phyloP scores from a whole-genome alignment of 805 yeast species.

The Scheffersomyces lignosus region DNA sequence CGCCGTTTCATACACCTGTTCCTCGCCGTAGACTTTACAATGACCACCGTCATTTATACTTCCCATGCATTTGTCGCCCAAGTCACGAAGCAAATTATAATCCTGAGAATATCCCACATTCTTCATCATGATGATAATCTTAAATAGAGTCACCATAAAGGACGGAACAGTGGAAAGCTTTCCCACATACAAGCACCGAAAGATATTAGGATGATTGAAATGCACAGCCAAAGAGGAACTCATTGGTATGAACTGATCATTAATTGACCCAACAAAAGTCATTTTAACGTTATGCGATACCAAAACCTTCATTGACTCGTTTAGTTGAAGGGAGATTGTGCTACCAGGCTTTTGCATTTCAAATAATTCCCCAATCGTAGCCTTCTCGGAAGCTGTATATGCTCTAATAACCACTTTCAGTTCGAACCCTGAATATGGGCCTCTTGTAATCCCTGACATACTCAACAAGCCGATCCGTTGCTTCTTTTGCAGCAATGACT shows the following conservation, averaged over 20 bases:
- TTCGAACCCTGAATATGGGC: conserved; percentile 32
- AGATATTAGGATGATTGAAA: conserved; percentile 38
- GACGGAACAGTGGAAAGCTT: conserved; percentile 20
- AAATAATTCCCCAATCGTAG: conserved; percentile 35
- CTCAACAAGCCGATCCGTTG: conserved; percentile 34
- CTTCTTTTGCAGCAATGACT: conserved; percentile 3
- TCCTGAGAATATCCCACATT: conserved; percentile 36
- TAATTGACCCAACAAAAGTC: conserved; percentile 31
- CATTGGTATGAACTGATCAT: conserved; percentile 40
- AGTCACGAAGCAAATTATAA: conserved; percentile 27
- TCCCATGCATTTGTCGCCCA: conserved; percentile 31
- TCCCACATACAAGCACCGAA: conserved; percentile 24
- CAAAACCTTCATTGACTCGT: conserved; percentile 18
- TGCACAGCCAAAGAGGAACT: conserved; percentile 29
- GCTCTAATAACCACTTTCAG: conserved; percentile 40
- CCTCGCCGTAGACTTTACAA: conserved; percentile 23
- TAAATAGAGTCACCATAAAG: conserved; percentile 28
- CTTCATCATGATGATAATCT: conserved; percentile 28
- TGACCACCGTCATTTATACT: conserved; percentile 23
- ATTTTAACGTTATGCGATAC: conserved; percentile 31
- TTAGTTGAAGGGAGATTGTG: conserved; percentile 15
- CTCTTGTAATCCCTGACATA: conserved; percentile 35
- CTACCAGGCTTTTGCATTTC: conserved; percentile 28
- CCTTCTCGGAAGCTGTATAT: conserved; percentile 34
- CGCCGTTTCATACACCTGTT: conserved; percentile 27